Conservation (phyloP, 805 yeast genomes). For the Ogataea glucozyma region DNA sequence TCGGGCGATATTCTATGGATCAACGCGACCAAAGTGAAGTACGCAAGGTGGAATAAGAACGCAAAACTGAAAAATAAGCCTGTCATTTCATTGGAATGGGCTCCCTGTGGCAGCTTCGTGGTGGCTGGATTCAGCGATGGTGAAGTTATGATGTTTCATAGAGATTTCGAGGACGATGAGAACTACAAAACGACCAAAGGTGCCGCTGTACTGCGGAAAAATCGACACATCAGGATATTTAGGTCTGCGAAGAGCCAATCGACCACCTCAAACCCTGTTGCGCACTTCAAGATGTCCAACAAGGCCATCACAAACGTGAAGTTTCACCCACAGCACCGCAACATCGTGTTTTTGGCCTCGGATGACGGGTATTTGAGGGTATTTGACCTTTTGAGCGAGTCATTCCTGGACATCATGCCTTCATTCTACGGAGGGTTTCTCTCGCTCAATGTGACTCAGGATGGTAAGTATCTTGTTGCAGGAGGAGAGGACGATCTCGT, state of each 20-base stretch:
- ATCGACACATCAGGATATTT: conserved; percentile 37
- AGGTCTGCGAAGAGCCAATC: conserved; percentile 11
- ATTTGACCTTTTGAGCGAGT: conserved; percentile 49
- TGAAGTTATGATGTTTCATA: conserved; percentile 51
- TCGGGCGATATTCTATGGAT: conserved; percentile 68
- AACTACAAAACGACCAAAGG: conserved; percentile 22
- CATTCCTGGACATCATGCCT: conserved; percentile 53
- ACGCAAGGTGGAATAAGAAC: conserved; percentile 52
- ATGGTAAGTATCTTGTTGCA: conserved; percentile 46
- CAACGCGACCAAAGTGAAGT: conserved; percentile 51
- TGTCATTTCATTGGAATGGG: conserved; percentile 50
- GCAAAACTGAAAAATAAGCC: conserved; percentile 45
- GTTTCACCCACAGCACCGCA: conserved; percentile 42
- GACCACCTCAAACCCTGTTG: conserved; percentile 43
- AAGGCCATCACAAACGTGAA: conserved; percentile 54
- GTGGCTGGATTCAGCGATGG: conserved; percentile 68
- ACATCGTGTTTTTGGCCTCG: conserved; percentile 51
- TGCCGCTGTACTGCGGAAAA: conserved; percentile 28
- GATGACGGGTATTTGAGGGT: conserved; percentile 67
- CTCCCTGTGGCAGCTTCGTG: conserved; percentile 45
- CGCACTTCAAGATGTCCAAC: conserved; percentile 63
- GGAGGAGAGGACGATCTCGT: conserved; percentile 60
- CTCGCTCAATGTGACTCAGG: conserved; percentile 48
- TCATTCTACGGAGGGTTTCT: conserved; percentile 67
- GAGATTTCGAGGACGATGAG: conserved; percentile 50